Evolutionary conservation across 1,284 basidiomycete species (phyloP).

Genomic region (Leccinum solheimii): DNA sequence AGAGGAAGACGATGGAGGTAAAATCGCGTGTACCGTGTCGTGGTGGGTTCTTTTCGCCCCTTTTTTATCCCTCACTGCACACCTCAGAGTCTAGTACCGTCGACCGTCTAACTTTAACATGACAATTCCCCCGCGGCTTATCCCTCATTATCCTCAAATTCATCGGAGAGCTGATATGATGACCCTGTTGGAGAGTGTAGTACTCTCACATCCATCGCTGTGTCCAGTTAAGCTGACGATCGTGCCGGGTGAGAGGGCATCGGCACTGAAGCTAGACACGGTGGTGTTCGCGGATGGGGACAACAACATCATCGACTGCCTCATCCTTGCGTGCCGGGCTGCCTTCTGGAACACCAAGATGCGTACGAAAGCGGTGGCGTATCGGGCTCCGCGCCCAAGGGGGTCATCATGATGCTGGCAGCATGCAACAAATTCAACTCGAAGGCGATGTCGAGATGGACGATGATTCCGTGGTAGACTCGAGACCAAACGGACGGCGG

Average conservation of each 20-base stretch:
- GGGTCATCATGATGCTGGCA: slow-evolving; percentile 13
- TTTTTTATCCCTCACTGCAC: background rate
- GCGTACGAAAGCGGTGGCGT: slow-evolving; percentile 67
- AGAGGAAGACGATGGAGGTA: slow-evolving; percentile 54
- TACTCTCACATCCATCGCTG: slow-evolving; percentile 62
- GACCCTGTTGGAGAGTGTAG: slow-evolving; percentile 50
- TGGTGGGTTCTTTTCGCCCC: slow-evolving; percentile 53
- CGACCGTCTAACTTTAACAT: background rate
- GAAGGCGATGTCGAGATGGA: slow-evolving; percentile 48
- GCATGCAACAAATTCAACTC: slow-evolving; percentile 1
- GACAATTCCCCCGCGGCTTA: background rate
- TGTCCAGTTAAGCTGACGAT: slow-evolving; percentile 66
- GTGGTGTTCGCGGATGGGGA: slow-evolving; percentile 38
- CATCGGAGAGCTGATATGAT: slow-evolving; percentile 72
- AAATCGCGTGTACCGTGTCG: slow-evolving; percentile 65
- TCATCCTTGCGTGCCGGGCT: slow-evolving; percentile 74
- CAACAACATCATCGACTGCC: slow-evolving; percentile 67
- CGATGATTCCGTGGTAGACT: slow-evolving; percentile 47
- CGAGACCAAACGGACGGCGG: slow-evolving; percentile 50
- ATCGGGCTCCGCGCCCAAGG: slow-evolving; percentile 39
- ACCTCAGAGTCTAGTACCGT: background rate
- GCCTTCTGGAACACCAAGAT: slow-evolving; percentile 80
- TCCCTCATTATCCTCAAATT: slow-evolving; percentile 45
- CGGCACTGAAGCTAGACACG: slow-evolving; percentile 69
- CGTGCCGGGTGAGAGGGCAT: slow-evolving; percentile 61